Percentiles rank a stretch among this genome's conserved stretches.
phyloP scores from a whole-genome alignment of 2,329 filamentous ascomycete species.

The Sporothrix dimorphospora region DNA sequence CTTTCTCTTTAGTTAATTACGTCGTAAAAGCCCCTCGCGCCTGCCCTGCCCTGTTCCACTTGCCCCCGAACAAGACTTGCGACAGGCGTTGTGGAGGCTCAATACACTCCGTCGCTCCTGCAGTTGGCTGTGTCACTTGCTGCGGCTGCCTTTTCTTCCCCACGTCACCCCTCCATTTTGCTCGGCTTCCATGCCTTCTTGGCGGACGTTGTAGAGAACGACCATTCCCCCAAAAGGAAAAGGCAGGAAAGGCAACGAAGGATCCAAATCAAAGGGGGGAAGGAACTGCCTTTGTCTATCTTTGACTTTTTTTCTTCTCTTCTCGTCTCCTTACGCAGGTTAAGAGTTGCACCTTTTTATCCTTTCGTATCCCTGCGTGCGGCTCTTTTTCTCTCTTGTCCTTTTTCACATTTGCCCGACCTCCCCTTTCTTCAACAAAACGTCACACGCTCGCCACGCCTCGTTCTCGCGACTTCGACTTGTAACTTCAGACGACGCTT shows the following conservation, averaged over 20 bases:
- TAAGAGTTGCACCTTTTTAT: background rate
- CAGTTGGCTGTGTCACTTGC: constrained; percentile 5
- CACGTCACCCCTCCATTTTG: constrained; percentile 23
- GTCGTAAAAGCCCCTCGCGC: constrained; percentile 3
- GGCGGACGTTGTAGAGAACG: background rate
- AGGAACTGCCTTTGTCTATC: background rate
- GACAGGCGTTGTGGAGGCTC: constrained; percentile 17
- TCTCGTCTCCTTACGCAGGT: background rate
- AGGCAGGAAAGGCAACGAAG: background rate
- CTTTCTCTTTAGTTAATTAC: constrained; percentile 6
- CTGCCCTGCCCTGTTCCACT: constrained; percentile 5
- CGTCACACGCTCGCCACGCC: background rate
- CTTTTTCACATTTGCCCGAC: background rate
- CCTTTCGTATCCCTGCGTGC: background rate
- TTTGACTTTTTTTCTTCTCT: background rate
- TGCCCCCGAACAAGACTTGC: constrained; percentile 3
- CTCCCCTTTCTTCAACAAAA: background rate
- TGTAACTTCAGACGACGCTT: background rate
- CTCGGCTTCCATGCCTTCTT: background rate
- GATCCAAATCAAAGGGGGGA: background rate
- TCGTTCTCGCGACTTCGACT: background rate
- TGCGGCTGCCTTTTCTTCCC: background rate
- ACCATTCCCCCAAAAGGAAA: background rate
- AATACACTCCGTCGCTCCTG: constrained; percentile 15
- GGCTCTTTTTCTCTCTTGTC: background rate